Evolutionary conservation across 345 rosid species (phyloP).

Genomic region (Eucalyptus coolabah): DNA sequence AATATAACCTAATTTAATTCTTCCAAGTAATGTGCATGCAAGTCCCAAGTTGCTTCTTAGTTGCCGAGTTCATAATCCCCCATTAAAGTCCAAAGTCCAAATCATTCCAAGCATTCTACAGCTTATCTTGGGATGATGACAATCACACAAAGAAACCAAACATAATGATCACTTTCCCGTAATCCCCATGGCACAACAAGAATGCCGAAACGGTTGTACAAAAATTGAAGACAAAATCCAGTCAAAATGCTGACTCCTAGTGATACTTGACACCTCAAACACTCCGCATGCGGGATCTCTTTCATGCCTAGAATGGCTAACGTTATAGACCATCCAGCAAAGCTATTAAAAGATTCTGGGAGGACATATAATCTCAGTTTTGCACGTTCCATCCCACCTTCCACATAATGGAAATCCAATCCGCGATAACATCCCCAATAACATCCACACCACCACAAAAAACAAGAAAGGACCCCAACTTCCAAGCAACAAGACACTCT

Average conservation of each 20-base stretch:
- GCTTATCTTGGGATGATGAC: background rate
- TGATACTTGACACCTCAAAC: background rate
- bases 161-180: background rate
- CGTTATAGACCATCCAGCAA: background rate
- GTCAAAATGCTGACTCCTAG: background rate
- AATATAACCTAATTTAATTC: background rate
- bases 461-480: background rate
- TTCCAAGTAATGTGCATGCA: background rate
- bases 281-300: background rate
- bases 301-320: background rate
- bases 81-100: background rate
- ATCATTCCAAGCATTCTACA: background rate
- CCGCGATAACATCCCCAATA: background rate
- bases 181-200: background rate
- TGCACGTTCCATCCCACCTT: background rate
- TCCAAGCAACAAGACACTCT: background rate
- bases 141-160: background rate
- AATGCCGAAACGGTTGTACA: background rate
- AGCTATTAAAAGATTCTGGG: background rate
- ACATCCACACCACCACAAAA: background rate
- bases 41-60: background rate
- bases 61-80: background rate
- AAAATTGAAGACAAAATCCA: background rate
- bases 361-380: background rate
- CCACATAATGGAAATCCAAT: background rate